A percentile compares a stretch with the other conserved stretches of the same genome.
These are phyloP conservation scores for Fusarium pseudoanthophilum DNA, from an alignment of 2,329 filamentous ascomycete species.

Conservation along the genomic window DNA sequence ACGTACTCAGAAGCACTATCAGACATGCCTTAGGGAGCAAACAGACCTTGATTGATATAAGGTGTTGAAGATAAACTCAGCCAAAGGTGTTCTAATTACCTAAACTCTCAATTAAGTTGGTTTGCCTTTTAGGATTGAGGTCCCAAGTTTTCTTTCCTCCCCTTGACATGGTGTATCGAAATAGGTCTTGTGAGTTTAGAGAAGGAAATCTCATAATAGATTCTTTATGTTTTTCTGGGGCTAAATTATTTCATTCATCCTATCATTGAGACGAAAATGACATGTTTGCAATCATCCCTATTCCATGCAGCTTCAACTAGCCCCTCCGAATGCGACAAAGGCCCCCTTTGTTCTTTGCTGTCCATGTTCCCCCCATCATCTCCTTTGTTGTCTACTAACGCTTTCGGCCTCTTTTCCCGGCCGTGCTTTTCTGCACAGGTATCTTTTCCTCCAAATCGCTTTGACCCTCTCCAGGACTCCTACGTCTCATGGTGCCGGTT, in stretches of 20 bases:
- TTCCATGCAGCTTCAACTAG: constrained; percentile 27
- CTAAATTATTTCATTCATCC: constrained; percentile 6
- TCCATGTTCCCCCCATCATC: background rate
- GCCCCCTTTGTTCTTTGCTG: constrained; percentile 30
- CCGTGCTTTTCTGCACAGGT: constrained; percentile 52
- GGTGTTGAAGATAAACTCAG: background rate
- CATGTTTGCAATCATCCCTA: constrained; percentile 17
- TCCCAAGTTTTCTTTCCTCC: background rate
- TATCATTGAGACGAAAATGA: constrained; percentile 12
- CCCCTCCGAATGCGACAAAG: constrained; percentile 24
- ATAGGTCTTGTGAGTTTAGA: background rate
- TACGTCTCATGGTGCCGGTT: constrained; percentile 85
- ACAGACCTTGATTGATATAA: background rate
- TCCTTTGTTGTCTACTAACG: constrained; percentile 37
- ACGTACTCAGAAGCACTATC: background rate
- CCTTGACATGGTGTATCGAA: background rate
- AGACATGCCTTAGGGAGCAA: background rate
- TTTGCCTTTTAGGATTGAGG: background rate
- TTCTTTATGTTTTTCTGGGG: background rate
- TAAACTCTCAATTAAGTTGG: background rate
- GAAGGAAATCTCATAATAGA: background rate
- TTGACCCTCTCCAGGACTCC: constrained; percentile 80
- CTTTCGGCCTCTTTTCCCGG: constrained; percentile 54
- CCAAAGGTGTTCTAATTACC: background rate
- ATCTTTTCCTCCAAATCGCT: constrained; percentile 63